Conservation (phyloP, 2,329 filamentous ascomycete species). For the Elsinoe necatrix region DNA sequence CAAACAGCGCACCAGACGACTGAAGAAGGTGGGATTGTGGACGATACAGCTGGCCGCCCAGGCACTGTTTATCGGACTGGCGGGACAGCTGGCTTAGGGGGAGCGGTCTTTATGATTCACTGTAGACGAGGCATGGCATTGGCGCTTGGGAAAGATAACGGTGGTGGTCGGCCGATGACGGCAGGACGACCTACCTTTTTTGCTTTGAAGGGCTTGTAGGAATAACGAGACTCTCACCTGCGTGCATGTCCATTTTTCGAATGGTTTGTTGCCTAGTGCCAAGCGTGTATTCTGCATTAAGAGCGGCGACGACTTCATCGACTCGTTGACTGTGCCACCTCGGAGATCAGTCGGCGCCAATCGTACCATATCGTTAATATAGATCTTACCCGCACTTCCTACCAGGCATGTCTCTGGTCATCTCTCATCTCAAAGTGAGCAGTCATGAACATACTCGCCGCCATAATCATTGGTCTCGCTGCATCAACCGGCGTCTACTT, state of each 20-base stretch:
- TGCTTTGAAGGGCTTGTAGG: neutral
- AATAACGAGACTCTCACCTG: neutral
- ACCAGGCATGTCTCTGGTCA: neutral
- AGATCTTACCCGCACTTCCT: neutral
- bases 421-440: neutral
- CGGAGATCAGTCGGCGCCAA: neutral
- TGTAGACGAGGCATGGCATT: conserved; percentile 5
- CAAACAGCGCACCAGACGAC: conserved; percentile 71
- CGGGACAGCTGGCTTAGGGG: conserved; percentile 59
- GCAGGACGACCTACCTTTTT: neutral
- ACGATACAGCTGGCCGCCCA: conserved; percentile 86
- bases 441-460: neutral
- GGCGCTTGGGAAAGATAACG: neutral
- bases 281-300: neutral
- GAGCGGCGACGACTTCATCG: neutral
- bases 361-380: neutral
- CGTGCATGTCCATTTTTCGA: neutral
- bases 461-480: neutral
- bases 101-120: neutral
- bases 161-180: neutral
- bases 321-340: neutral
- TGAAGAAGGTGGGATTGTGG: conserved; percentile 97
- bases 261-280: neutral
- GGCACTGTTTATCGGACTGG: conserved; percentile 89
- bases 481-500: conserved; percentile 31